Conservation (phyloP, 352 stramenopile genomes). For the Stephanocyclus meneghinianus region DNA sequence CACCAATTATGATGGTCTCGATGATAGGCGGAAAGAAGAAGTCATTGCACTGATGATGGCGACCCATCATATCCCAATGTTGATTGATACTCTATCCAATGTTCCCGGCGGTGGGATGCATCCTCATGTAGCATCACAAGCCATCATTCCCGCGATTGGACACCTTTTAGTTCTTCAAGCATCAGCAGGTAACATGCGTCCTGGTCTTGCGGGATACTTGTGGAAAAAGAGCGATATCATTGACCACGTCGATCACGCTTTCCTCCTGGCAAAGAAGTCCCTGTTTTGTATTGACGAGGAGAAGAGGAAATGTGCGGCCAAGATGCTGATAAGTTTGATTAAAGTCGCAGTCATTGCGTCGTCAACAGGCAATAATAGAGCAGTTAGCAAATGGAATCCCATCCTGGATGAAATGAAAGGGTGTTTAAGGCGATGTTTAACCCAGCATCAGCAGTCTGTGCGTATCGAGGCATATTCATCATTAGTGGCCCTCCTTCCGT, state of each 20-base stretch:
- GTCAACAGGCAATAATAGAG: constrained; percentile 10
- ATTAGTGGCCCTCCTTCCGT: constrained; percentile 36
- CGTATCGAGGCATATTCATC: constrained; percentile 47
- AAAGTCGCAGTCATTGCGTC: constrained; percentile 32
- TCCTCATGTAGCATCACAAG: constrained; percentile 23
- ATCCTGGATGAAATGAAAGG: constrained; percentile 19
- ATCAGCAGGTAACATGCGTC: constrained; percentile 11
- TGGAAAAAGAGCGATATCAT: constrained; percentile 48
- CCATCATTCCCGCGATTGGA: constrained; percentile 36
- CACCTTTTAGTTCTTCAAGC: constrained; percentile 32
- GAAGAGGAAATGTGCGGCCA: constrained; percentile 41
- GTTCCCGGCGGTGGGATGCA: constrained; percentile 48
- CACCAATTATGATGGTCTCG: constrained; percentile 12
- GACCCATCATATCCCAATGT: constrained; percentile 29
- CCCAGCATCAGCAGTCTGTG: constrained; percentile 46
- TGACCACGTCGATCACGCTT: constrained; percentile 54
- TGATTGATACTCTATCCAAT: constrained; percentile 50
- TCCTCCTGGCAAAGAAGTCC: constrained; percentile 56
- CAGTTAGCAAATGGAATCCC: neutral
- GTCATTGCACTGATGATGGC: constrained; percentile 32
- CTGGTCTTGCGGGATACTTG: constrained; percentile 27
- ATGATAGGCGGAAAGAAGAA: constrained; percentile 29
- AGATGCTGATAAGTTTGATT: constrained; percentile 36
- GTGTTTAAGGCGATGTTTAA: constrained; percentile 47
- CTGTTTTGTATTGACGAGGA: constrained; percentile 49